Evolutionary conservation across 23 red algal genomes (phyloP).

Genomic region (Gracilaria gracilis): DNA sequence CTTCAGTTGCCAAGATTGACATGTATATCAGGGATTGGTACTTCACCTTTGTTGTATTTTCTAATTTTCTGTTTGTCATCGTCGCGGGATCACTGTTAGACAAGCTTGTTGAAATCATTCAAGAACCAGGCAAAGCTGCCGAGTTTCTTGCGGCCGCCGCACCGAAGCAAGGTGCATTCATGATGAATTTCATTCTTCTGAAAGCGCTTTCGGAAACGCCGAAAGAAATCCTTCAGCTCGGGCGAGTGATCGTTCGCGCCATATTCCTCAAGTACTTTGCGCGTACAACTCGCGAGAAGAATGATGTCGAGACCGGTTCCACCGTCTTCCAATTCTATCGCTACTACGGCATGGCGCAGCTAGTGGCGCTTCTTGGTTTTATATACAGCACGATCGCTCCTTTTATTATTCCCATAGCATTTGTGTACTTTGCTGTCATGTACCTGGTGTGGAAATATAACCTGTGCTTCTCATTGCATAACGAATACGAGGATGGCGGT

Average conservation of each 20-base stretch:
- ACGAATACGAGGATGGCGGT: constrained; percentile 70
- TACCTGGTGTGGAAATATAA: constrained; percentile 77
- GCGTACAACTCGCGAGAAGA: constrained; percentile 63
- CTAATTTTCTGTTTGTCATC: constrained; percentile 72
- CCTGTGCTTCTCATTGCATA: constrained; percentile 66
- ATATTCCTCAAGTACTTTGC: constrained; percentile 54
- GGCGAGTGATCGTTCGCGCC: constrained; percentile 50
- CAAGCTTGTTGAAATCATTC: constrained; percentile 39
- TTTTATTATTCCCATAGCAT: constrained; percentile 33
- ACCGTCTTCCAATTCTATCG: constrained; percentile 40
- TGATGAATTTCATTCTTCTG: constrained; percentile 77
- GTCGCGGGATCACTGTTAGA: constrained; percentile 60
- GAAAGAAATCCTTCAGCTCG: constrained; percentile 60
- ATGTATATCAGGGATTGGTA: constrained; percentile 60
- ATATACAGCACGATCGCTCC: constrained; percentile 78
- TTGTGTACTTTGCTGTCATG: constrained; percentile 66
- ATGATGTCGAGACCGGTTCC: constrained; percentile 58
- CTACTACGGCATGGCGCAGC: constrained; percentile 59
- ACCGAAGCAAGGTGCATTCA: constrained; percentile 68
- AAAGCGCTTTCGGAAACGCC: constrained; percentile 55
- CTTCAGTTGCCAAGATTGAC: constrained; percentile 58
- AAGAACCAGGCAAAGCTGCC: constrained; percentile 16
- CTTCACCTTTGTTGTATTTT: constrained; percentile 73
- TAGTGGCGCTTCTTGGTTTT: constrained; percentile 64
- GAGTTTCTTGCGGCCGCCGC: constrained; percentile 60